A percentile compares a stretch with the other conserved stretches of the same genome.
Conservation (phyloP, 2,329 filamentous ascomycete species). For the Cordyceps pruinosa region DNA sequence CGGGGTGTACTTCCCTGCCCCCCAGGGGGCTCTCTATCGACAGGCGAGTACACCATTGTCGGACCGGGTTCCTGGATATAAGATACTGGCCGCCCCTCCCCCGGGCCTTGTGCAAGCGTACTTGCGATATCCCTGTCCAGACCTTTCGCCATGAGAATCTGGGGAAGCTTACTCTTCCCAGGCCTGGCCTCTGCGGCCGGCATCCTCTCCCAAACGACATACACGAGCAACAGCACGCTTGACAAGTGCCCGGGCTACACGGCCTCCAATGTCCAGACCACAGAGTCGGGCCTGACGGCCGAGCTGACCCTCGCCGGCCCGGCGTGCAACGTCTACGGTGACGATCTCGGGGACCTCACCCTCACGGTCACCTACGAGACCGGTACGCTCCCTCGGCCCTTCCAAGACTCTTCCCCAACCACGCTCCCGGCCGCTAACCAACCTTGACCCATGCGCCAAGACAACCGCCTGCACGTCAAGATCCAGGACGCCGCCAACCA, state of each 20-base stretch:
- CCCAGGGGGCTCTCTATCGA: not conserved
- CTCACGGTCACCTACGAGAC: constrained; percentile 62
- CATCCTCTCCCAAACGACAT: constrained; percentile 13
- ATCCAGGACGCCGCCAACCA: constrained; percentile 59
- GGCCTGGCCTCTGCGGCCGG: constrained; percentile 17
- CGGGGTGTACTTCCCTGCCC: not conserved
- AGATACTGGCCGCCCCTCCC: not conserved
- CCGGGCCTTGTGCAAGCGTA: not conserved
- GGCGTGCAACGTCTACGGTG: constrained; percentile 20
- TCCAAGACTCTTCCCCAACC: not conserved
- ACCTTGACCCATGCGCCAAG: constrained; percentile 32
- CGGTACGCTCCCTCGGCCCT: constrained; percentile 30
- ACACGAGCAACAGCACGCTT: constrained; percentile 16
- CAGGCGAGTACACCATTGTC: not conserved
- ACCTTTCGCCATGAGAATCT: constrained; percentile 16
- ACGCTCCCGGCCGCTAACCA: not conserved
- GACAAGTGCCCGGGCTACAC: constrained; percentile 58
- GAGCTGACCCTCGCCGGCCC: constrained; percentile 20
- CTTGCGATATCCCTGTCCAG: no score
- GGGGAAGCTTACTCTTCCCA: constrained; percentile 15
- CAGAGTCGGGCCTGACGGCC: constrained; percentile 42
- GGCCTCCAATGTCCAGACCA: constrained; percentile 49
- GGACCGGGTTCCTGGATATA: not conserved
- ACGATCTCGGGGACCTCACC: constrained; percentile 22
- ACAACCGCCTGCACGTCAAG: constrained; percentile 61